phyloP scores from a whole-genome alignment of 495 filamentous ascomycete species.

The Xylaria longipes region DNA sequence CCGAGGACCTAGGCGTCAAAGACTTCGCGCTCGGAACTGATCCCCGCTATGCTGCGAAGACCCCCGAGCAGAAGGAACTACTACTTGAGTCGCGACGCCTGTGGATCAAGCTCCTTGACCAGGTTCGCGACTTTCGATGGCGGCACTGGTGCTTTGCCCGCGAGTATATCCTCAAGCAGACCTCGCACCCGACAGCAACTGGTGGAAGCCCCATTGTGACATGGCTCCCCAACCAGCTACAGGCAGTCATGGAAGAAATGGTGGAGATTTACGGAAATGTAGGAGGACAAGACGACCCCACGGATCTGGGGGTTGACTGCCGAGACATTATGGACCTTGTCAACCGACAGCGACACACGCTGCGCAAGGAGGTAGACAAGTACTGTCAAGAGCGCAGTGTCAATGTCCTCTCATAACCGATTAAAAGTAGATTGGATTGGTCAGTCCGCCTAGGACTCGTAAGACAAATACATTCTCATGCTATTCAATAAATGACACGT shows the following conservation, averaged over 20 bases:
- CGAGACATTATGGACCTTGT: constrained; percentile 74
- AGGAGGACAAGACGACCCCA: constrained; percentile 46
- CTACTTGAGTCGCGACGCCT: constrained; percentile 54
- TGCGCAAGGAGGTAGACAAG: constrained; percentile 78
- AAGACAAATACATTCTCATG: not conserved
- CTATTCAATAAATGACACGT: constrained; percentile 9
- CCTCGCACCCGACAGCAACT: constrained; percentile 83
- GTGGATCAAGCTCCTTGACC: constrained; percentile 76
- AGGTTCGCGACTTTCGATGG: constrained; percentile 92
- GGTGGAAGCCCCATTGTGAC: constrained; percentile 92
- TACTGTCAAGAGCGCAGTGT: constrained; percentile 78
- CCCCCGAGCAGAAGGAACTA: constrained; percentile 20
- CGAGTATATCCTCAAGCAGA: constrained; percentile 89
- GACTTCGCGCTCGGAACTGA: constrained; percentile 64
- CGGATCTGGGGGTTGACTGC: constrained; percentile 43
- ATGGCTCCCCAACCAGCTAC: constrained; percentile 86
- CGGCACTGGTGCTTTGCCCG: constrained; percentile 93
- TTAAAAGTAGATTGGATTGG: not conserved
- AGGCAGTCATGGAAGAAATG: constrained; percentile 80
- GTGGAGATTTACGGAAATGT: constrained; percentile 60
- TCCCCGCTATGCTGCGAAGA: constrained; percentile 42
- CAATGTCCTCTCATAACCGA: not conserved
- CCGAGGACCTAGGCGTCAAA: constrained; percentile 62
- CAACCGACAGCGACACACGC: constrained; percentile 67
- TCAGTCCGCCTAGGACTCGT: not conserved